phyloP scores from a whole-genome alignment of 495 filamentous ascomycete genomes.

The Cladorrhinum samala region DNA sequence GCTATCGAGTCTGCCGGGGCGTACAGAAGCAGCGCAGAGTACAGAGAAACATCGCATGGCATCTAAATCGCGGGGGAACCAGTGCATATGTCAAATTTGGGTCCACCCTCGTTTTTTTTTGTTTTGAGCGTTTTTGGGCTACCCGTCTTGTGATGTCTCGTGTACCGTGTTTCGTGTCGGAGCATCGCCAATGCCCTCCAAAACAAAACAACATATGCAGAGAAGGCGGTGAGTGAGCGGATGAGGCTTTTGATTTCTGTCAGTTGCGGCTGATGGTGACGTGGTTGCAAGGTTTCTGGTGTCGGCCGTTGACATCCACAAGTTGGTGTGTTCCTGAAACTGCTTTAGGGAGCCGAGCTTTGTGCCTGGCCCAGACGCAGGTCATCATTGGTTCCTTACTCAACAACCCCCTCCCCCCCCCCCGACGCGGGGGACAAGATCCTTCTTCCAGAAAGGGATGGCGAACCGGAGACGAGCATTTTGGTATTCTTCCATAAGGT shows the following conservation, averaged over 20 bases:
- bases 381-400: background rate
- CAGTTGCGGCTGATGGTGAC: slow-evolving; percentile 3
- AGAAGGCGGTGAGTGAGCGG: slow-evolving; percentile 6
- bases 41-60: no score
- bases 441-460: slow-evolving; percentile 8
- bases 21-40: no score
- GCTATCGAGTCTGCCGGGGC: no score
- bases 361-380: slow-evolving; percentile 3
- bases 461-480: background rate
- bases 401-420: background rate
- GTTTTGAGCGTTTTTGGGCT: background rate
- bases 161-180: background rate
- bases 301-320: slow-evolving; percentile 1
- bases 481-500: no score
- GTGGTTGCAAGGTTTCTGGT: slow-evolving; percentile 1
- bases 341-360: background rate
- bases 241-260: background rate
- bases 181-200: background rate
- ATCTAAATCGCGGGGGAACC: background rate
- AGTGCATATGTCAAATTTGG: background rate
- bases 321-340: slow-evolving; percentile 14
- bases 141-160: background rate
- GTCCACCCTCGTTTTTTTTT: background rate
- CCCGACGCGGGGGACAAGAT: slow-evolving; percentile 4
- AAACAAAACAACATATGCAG: background rate